Percentiles rank a stretch among this genome's conserved stretches.
Conservation (phyloP, 129 eudicot genomes). For the Helianthus tuberosus region DNA sequence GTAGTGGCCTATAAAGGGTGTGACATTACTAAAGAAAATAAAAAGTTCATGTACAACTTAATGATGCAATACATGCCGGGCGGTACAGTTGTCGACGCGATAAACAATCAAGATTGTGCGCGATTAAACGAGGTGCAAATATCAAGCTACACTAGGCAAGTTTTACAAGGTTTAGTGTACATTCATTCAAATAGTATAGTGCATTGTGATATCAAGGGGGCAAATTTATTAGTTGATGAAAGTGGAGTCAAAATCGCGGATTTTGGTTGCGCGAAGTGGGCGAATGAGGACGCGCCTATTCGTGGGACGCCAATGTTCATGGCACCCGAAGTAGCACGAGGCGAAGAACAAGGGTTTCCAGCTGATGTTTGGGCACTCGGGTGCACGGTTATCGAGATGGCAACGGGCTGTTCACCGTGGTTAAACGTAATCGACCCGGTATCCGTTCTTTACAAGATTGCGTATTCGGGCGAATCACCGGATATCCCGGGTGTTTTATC, state of each 20-base stretch:
- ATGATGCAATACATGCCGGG: conserved; percentile 61
- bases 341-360: conserved; percentile 66
- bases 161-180: conserved; percentile 60
- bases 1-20: conserved; percentile 62
- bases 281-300: conserved; percentile 22
- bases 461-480: conserved; percentile 61
- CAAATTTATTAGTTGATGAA: conserved; percentile 50
- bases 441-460: conserved; percentile 57
- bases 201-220: conserved; percentile 81
- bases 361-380: conserved; percentile 88
- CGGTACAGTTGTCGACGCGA: conserved; percentile 59
- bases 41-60: conserved; percentile 54
- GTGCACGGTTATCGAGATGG: conserved; percentile 77
- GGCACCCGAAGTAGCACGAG: conserved; percentile 86
- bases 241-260: conserved; percentile 64
- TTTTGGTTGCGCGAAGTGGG: conserved; percentile 77
- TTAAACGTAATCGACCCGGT: conserved; percentile 32
- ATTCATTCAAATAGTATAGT: conserved; percentile 67
- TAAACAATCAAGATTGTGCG: conserved; percentile 24
- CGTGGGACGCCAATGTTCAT: conserved; percentile 82
- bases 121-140: conserved; percentile 43
- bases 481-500: conserved; percentile 51
- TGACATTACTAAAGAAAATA: conserved; percentile 50
- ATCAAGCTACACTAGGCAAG: conserved; percentile 51
- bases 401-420: conserved; percentile 67